A percentile compares a stretch with the other conserved stretches of the same genome.
Evolutionary conservation across 352 stramenopile genomes (phyloP).

Genomic region (Phytophthora citrophthora): DNA sequence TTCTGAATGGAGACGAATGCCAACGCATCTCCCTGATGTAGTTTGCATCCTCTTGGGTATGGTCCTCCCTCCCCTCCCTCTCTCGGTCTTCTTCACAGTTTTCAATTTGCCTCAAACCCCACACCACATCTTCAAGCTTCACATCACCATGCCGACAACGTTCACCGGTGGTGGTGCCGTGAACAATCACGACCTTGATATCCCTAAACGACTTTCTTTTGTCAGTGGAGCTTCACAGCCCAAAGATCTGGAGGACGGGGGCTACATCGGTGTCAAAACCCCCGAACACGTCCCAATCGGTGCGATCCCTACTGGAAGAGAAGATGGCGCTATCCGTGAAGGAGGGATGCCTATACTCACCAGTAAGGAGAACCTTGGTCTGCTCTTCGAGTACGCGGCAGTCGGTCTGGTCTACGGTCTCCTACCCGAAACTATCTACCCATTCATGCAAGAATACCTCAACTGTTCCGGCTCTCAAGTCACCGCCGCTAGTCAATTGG

Average conservation of each 20-base stretch:
- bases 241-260: constrained; percentile 28
- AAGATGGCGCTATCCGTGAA: constrained; percentile 39
- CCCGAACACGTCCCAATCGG: constrained; percentile 17
- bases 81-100: no score
- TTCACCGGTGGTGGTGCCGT: constrained; percentile 15
- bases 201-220: constrained; percentile 44
- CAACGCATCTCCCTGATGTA: no score
- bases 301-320: not conserved
- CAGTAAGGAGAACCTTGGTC: constrained; percentile 44
- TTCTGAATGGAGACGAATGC: no score
- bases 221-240: constrained; percentile 20
- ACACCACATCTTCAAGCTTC: constrained; percentile 4
- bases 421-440: constrained; percentile 52
- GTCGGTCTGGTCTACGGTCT: constrained; percentile 49
- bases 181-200: constrained; percentile 23
- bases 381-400: constrained; percentile 47
- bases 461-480: constrained; percentile 50
- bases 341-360: constrained; percentile 35
- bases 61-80: no score
- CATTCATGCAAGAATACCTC: constrained; percentile 52
- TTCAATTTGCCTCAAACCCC: constrained; percentile 15
- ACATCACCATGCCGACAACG: constrained; percentile 24
- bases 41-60: no score
- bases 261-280: constrained; percentile 35
- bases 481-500: constrained; percentile 40